Base-by-base conservation (phyloP, 78 protist species). In the Andalucia godoyi region DNA sequence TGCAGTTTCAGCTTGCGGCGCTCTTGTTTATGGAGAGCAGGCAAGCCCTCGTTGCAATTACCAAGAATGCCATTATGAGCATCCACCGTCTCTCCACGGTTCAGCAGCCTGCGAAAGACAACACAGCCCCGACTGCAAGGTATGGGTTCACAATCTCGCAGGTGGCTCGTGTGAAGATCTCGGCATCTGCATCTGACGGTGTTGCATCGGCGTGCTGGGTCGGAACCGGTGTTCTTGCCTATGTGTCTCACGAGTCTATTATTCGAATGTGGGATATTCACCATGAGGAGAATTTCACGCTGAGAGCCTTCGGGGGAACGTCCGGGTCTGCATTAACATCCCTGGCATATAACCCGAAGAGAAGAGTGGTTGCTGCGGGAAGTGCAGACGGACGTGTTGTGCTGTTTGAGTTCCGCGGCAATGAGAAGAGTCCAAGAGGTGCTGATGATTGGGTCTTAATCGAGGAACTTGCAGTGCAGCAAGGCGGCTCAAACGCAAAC, bases 201-300 rank as follows among this genome's bases (percentile, higher is more conserved):
- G 6, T 61, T 13, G 1, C 50, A 4, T 3, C 65, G 21, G 52
- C 47, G 40, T 4, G 2, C 50, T 62, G 70, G 69, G 36, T 40
- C 9, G 62, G 45, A 29, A 4, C 40, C 23, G 63, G 64, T 29
- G 25, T 62, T 3, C 51, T 62, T 1, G 79, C 70, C 7, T n/a
- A 27, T 3, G 37, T 43, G 18, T 25, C 36, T 0, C 23, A 50
- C 57, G 79, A 62, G 49, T 0, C n/a, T 42, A 25, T 55, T 41
- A 23, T 60, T 4, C 55, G 79, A 23, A 10, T 74, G 42, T 74
- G 40, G 49, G 40, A 40, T 36, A 2, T 41, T 49, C 59, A 52
- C 15, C 43, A 0, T 29, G 50, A 51, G 17, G 72, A 53, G 13
- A 40, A 4, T 25, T 42, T 45, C 59, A 1, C 21, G 36, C 59